Evolutionary conservation across 2,329 filamentous ascomycete species (phyloP), one percentile per base, ranked within the genome.

Genomic region (Xylaria sp.): DNA sequence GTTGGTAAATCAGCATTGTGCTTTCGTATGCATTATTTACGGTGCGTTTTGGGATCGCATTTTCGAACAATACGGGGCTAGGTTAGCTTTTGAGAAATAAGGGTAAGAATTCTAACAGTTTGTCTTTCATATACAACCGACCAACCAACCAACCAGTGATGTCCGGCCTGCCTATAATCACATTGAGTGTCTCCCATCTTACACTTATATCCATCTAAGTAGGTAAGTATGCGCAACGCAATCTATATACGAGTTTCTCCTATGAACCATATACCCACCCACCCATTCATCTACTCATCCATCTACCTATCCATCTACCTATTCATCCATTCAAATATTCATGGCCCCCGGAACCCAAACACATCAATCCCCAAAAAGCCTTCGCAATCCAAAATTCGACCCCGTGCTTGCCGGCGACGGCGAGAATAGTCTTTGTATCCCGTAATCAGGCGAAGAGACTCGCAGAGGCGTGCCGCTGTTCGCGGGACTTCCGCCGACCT

Each of bases 331-430:
- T n/a, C n/a, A n/a, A n/a, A n/a, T n/a, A n/a, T n/a, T n/a, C n/a
- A n/a, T n/a, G n/a, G n/a, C n/a, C n/a, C n/a, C n/a, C n/a, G n/a
- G n/a, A n/a, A n/a, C n/a, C n/a, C n/a, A n/a, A n/a, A n/a, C n/a
- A n/a, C n/a, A n/a, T 63, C 43, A 57, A 19, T 65, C 63, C 31
- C 51, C 43, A 46, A 66, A 66, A 2, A 66, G 35, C 21, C 63
- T 52, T 31, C 49, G 49, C 38, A 66, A 49, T 1, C 63, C 60
- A 28, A 55, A 66, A 54, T 60, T 66, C 40, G 57, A 65, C 47
- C 33, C 53, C 21, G 63, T 55, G 37, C 56, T 57, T 25, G 37
- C 21, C 2, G 52, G 45, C 49, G 56, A 21, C 38, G 57, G 40
- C 35, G 57, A 33, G n/a, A 60, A 65, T 17, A 65, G 11, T n/a